Base-by-base conservation (phyloP, 1,139 yeast genomes). In the Scheffersomyces stambukii region DNA sequence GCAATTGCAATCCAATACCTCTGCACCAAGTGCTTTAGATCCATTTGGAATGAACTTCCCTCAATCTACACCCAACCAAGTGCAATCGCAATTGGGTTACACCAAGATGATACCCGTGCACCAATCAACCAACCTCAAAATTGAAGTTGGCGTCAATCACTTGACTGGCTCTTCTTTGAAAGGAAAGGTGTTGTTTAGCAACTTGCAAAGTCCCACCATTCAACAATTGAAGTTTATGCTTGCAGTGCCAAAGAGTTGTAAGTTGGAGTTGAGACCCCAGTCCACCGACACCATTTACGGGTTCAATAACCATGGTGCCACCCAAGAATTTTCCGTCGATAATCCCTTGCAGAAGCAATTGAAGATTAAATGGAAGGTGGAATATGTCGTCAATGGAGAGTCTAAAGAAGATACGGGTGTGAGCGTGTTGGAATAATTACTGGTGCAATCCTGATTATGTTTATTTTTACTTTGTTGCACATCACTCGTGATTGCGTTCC, bases 321-420 rank as follows among this genome's bases (percentile, higher is more conserved):
- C 66, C 4, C 95, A 85, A 53, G 62, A 57, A 16, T 71, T 81
- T 34, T 51, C 55, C n/a, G 69, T 89, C 36, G 77, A 70, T 28
- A 75, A 77, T 44, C 70, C 76, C 4, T 42, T 50, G 3, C 51
- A 53, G 28, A 64, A 64, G 40, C 55, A 70, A 13, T 65, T 85
- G 43, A 88, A 85, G 57, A 65, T 89, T 35, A 82, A 88, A 52
- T 89, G 94, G 93, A 85, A 82, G 52, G 71, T 76, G 17, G 74
- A 75, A 36, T 88, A 77, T 49, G 47, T 47, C 10, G 48, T 69
- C 6, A 71, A 70, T 30, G 78, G 77, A 9, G 48, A 55, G 10
- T 52, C 54, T 8, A 55, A 55, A 20, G 80, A 73, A 45, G 83
- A 76, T 40, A 66, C 76, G 10, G 84, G 85, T 10, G 76, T 80